Conservation (phyloP, 352 stramenopile species). For the Pythium vanterpoolii region DNA sequence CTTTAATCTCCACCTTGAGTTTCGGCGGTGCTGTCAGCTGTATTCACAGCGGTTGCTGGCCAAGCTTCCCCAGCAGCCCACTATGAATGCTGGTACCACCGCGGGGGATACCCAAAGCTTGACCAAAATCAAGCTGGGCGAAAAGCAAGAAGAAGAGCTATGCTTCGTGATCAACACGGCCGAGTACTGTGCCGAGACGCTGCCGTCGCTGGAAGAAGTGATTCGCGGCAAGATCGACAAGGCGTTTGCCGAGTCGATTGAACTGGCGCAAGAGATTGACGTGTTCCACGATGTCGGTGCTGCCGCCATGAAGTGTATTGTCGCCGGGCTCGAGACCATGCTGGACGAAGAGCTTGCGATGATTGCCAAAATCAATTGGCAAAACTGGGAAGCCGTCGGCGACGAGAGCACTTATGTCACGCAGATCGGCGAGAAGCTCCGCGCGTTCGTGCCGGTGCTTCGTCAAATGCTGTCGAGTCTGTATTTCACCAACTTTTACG, state of each 20-base stretch:
- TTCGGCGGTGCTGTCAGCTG: conserved; percentile 76
- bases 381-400: conserved; percentile 91
- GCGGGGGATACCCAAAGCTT: conserved; percentile 1
- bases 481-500: conserved; percentile 98
- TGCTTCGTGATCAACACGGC: conserved; percentile 99
- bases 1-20: conserved; percentile 95
- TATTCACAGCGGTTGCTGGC: conserved; percentile 76
- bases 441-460: conserved; percentile 89
- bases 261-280: conserved; percentile 93
- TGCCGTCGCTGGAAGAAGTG: conserved; percentile 95
- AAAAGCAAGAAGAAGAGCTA: conserved; percentile 93
- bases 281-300: conserved; percentile 95
- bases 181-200: conserved; percentile 97
- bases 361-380: conserved; percentile 94
- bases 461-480: conserved; percentile 86
- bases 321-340: conserved; percentile 89
- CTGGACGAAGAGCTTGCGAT: conserved; percentile 88
- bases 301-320: conserved; percentile 93
- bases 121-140: conserved; percentile 58
- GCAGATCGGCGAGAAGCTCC: conserved; percentile 91
- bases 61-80: conserved; percentile 50
- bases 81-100: conserved; percentile 1
- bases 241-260: conserved; percentile 90
- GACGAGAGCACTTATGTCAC: conserved; percentile 96
- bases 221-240: conserved; percentile 95